Percentiles rank a stretch among this genome's conserved stretches.
Conservation (phyloP, 2,329 filamentous ascomycete species). For the Penicillium sp. region DNA sequence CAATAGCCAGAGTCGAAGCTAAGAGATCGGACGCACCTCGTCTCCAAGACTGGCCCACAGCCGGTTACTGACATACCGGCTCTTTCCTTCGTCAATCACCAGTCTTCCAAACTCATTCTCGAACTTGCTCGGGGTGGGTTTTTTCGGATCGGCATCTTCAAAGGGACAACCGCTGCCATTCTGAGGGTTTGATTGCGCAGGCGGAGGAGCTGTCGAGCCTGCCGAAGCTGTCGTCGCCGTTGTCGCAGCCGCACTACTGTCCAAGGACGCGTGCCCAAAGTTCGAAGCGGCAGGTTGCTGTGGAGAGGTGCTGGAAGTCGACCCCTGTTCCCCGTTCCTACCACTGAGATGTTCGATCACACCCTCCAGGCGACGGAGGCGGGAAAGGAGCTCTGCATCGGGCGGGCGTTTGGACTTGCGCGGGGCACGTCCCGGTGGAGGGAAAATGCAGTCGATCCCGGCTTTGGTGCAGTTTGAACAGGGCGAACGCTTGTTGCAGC, state of each 20-base stretch:
- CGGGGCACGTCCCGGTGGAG: conserved; percentile 59
- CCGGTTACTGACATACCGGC: conserved; percentile 60
- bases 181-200: not conserved
- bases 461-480: conserved; percentile 50
- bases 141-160: conserved; percentile 25
- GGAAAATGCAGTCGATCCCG: conserved; percentile 61
- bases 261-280: no score
- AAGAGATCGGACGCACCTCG: conserved; percentile 43
- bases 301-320: conserved; percentile 17
- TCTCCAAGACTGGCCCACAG: conserved; percentile 62
- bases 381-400: conserved; percentile 59
- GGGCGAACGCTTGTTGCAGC: conserved; percentile 49
- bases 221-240: not conserved
- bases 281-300: conserved; percentile 10
- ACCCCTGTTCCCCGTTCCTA: conserved; percentile 32
- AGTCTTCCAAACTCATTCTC: conserved; percentile 53
- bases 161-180: conserved; percentile 18
- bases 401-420: conserved; percentile 57
- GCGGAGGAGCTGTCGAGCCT: not conserved
- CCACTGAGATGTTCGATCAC: conserved; percentile 60
- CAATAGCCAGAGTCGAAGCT: not conserved
- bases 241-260: not conserved
- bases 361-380: conserved; percentile 58
- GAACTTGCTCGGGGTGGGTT: conserved; percentile 18
- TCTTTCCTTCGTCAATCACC: conserved; percentile 59